phyloP scores from a whole-genome alignment of 345 rosid genomes.

The Punica granatum region DNA sequence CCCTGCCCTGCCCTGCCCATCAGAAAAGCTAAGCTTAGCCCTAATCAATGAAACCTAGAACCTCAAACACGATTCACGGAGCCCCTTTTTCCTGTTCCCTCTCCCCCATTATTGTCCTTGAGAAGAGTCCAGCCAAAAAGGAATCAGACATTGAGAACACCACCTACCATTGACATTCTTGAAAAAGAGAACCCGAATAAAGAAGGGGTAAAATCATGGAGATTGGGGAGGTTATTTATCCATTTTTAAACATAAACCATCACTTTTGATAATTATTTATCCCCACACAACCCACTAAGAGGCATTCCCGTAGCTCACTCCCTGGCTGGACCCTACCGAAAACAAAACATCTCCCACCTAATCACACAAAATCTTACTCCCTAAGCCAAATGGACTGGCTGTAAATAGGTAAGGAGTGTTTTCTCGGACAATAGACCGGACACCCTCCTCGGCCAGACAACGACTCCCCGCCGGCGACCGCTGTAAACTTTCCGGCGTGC shows the following conservation, averaged over 20 bases:
- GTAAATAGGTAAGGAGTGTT: background rate
- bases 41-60: too few species aligned
- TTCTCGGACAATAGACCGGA: background rate
- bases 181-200: background rate
- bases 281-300: too few species aligned
- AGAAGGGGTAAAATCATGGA: background rate
- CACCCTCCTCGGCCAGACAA: background rate
- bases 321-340: too few species aligned
- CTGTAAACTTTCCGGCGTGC: background rate
- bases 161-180: constrained; percentile 6
- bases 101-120: background rate
- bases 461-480: background rate
- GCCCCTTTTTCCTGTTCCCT: background rate
- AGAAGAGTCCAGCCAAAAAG: constrained; percentile 1
- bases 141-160: constrained; percentile 12
- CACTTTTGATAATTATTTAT: too few species aligned
- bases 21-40: too few species aligned
- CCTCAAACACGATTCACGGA: too few species aligned
- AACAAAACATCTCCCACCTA: too few species aligned
- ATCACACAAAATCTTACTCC: constrained; percentile 4
- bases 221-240: too few species aligned
- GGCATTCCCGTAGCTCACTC: too few species aligned
- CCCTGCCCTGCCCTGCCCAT: too few species aligned
- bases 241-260: too few species aligned
- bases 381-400: background rate